These are phyloP conservation scores for Mortierella alpina DNA, from an alignment of 192 early-diverging fungal species.

Conservation along the genomic window DNA sequence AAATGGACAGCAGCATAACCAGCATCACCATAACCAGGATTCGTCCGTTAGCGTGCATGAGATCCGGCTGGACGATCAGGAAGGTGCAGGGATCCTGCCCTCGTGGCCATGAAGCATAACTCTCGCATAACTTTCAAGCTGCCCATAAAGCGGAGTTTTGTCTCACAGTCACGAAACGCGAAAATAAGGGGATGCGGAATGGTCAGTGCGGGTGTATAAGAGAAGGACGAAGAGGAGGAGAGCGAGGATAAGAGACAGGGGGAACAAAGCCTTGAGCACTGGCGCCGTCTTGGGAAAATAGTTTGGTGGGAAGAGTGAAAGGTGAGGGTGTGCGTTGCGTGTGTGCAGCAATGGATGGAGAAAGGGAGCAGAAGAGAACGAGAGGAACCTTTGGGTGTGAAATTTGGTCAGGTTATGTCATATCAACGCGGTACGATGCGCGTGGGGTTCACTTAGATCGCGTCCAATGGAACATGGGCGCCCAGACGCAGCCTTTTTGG, in stretches of 20 bases:
- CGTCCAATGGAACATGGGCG: too few relatives aligned
- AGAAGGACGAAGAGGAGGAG: conserved; percentile 1
- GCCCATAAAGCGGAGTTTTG: neutral
- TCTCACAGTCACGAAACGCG: too few relatives aligned
- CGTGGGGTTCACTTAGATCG: too few relatives aligned
- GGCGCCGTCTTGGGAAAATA: conserved; percentile 1
- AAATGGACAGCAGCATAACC: conserved; percentile 18
- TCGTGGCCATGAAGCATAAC: conserved; percentile 29
- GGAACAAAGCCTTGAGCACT: neutral
- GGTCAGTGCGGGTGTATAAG: neutral
- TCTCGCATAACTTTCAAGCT: too few relatives aligned
- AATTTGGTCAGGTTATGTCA: too few relatives aligned
- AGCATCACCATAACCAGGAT: conserved; percentile 21
- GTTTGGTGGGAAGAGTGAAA: neutral
- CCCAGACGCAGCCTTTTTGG: too few relatives aligned
- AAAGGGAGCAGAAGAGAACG: too few relatives aligned
- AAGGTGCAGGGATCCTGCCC: conserved; percentile 40
- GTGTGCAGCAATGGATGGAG: neutral
- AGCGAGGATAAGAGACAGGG: neutral
- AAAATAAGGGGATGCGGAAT: too few relatives aligned
- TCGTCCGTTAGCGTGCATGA: conserved; percentile 37
- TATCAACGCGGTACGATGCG: too few relatives aligned
- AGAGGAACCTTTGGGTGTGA: too few relatives aligned
- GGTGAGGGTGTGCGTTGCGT: neutral
- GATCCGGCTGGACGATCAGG: conserved; percentile 35